Base-by-base conservation (phyloP, 2,329 filamentous ascomycete genomes). In the Penicillium decumbens region DNA sequence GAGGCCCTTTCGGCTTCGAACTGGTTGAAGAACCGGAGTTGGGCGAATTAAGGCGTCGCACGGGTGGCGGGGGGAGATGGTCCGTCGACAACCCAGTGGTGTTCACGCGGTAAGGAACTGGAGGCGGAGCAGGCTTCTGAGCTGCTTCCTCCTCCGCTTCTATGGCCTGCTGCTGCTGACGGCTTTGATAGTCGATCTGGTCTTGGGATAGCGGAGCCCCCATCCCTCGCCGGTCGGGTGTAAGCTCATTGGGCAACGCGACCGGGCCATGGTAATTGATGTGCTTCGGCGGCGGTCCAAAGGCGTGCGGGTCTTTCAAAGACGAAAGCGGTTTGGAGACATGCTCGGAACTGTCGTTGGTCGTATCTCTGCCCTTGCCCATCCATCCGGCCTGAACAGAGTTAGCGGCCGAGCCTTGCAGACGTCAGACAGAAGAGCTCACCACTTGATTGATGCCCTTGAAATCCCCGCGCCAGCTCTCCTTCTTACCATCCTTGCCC, bases 231-330 rank as follows among this genome's bases (percentile, higher is more conserved):
- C 67, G 62, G 46, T 74, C 68, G 24, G 75, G 70, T 10, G 75
- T 71, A 12, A 73, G 72, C 40, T 75, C 64, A 44, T 75, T 73
- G 27, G 72, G 67, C 12, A 75, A 61, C 3, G 75, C 70, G 6
- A 67, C 69, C 12, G 68, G 70, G 49, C 74, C 71, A 64, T 78
- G 72, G 56, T 76, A 77, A 43, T 75, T 74, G 49, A 75, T 69
- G 53, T 80, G 86, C 61, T 82, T 91, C 0, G 90, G 90, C 24
- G 90, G 90, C 23, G 89, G 88, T 2, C 81, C 89, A 65, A 95
- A 95, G 13, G 82, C 80, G 1, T 81, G 69, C 1, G 89, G 90
- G 65, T 95, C 89, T 65, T 82, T 84, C 27, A 95, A 77, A 3
- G 81, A 77, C 7, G 82, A 77, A 38, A 95, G 72, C 1, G 90